Percentiles rank a stretch among this genome's conserved stretches.
Evolutionary conservation across 2,329 filamentous ascomycete species (phyloP).

Genomic region (Alternaria incomplexa): DNA sequence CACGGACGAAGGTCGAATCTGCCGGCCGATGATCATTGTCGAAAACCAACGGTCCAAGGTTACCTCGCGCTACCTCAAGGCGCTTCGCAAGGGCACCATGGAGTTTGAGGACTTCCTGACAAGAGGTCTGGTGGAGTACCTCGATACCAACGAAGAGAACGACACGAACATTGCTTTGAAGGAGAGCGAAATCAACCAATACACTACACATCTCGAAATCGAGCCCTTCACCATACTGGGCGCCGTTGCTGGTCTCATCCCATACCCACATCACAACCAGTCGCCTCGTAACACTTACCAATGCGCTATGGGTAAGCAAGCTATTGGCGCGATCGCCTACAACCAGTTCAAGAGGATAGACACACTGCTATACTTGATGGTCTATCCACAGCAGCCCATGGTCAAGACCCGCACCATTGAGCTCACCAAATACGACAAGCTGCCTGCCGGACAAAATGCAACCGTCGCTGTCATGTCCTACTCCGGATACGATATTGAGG

Average conservation of each 20-base stretch:
- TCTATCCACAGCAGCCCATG: conserved; percentile 97
- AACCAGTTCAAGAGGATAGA: conserved; percentile 98
- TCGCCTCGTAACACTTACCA: conserved; percentile 98
- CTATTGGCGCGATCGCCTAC: conserved; percentile 95
- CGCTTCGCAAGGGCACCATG: conserved; percentile 81
- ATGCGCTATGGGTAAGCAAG: conserved; percentile 99
- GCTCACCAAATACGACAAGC: conserved; percentile 94
- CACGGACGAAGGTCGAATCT: conserved; percentile 96
- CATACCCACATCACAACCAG: conserved; percentile 98
- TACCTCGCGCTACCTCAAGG: conserved; percentile 76
- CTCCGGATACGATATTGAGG: conserved; percentile 98
- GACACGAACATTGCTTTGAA: conserved; percentile 92
- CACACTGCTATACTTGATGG: conserved; percentile 92
- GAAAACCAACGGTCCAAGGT: conserved; percentile 86
- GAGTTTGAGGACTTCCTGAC: conserved; percentile 94
- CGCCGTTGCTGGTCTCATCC: conserved; percentile 93
- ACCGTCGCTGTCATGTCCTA: conserved; percentile 99
- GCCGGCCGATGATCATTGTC: conserved; percentile 92
- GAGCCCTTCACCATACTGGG: conserved; percentile 97
- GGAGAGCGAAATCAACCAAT: conserved; percentile 80
- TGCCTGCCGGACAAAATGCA: conserved; percentile 95
- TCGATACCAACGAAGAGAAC: conserved; percentile 98
- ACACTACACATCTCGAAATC: conserved; percentile 94
- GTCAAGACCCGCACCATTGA: conserved; percentile 97
- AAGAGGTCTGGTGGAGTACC: conserved; percentile 89